Percentiles rank a stretch among this genome's conserved stretches.
Conservation (phyloP, 495 filamentous ascomycete species). For the Penicillium bialowiezense region DNA sequence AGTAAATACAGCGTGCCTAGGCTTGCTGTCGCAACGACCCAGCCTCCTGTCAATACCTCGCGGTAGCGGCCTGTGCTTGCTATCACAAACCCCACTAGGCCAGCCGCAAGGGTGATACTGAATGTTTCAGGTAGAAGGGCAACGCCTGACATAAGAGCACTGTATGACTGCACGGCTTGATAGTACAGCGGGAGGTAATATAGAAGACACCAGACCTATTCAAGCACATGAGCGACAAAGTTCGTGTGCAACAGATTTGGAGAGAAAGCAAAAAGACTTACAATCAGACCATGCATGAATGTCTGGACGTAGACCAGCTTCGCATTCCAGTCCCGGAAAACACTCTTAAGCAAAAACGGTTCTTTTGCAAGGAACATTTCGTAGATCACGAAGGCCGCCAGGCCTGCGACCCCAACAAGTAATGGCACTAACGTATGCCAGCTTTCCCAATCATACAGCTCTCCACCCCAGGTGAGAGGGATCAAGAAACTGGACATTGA, state of each 20-base stretch:
- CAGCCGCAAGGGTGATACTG: background rate
- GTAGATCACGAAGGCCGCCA: slow-evolving; percentile 35
- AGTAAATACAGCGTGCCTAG: slow-evolving; percentile 32
- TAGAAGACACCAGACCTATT: slow-evolving; percentile 39
- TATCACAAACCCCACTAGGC: background rate
- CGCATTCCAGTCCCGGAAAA: background rate
- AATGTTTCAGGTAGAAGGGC: slow-evolving; percentile 38
- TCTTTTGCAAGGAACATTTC: slow-evolving; percentile 18
- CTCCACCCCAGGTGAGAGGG: slow-evolving; percentile 41
- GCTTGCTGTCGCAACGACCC: background rate
- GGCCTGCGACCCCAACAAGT: slow-evolving; percentile 39
- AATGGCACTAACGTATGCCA: slow-evolving; percentile 44
- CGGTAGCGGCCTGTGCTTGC: background rate
- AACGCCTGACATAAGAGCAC: slow-evolving; percentile 51
- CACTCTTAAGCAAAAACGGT: background rate
- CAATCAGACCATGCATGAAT: background rate
- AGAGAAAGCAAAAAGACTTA: background rate
- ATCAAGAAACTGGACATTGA: slow-evolving; percentile 36
- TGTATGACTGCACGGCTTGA: slow-evolving; percentile 50
- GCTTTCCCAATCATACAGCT: slow-evolving; percentile 34
- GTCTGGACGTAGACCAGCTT: background rate
- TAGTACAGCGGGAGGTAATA: slow-evolving; percentile 63
- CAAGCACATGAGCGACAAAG: background rate
- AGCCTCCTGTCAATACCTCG: background rate
- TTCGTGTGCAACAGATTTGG: background rate